These are phyloP conservation scores for Vanrija sp. DNA, from an alignment of 1,284 basidiomycete genomes.

Conservation along the genomic window DNA sequence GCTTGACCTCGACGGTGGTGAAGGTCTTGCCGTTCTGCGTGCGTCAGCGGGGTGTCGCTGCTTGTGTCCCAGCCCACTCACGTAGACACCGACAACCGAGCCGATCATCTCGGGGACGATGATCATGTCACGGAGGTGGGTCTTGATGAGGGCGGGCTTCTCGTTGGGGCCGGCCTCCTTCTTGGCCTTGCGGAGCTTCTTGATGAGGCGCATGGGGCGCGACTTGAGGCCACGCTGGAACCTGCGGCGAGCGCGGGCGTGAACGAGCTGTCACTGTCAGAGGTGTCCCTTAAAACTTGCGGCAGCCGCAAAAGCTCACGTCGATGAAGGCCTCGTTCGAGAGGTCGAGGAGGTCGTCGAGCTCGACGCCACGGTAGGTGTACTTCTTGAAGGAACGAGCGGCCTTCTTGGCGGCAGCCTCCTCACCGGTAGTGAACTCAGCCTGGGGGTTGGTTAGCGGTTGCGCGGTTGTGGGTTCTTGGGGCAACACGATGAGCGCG, in stretches of 20 bases:
- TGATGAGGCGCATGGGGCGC: conserved; percentile 97
- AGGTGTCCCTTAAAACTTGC: neutral
- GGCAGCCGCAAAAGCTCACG: conserved; percentile 32
- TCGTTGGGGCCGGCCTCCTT: conserved; percentile 97
- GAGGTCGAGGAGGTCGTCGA: conserved; percentile 95
- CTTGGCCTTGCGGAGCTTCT: conserved; percentile 99
- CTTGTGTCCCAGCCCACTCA: conserved; percentile 22
- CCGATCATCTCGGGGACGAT: conserved; percentile 99
- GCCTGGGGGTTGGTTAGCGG: conserved; percentile 9
- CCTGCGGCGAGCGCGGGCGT: conserved; percentile 95
- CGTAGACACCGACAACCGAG: conserved; percentile 90
- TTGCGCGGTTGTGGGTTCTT: neutral
- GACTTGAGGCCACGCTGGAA: conserved; percentile 99
- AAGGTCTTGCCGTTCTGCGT: conserved; percentile 64
- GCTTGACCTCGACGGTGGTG: conserved; percentile 98
- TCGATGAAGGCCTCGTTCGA: conserved; percentile 76
- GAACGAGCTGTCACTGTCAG: conserved; percentile 74
- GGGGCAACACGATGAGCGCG: neutral
- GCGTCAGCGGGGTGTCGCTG: neutral
- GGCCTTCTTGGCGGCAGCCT: conserved; percentile 94
- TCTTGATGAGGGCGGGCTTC: conserved; percentile 98
- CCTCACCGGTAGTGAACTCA: conserved; percentile 72
- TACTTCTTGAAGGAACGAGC: conserved; percentile 98
- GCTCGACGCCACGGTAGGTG: conserved; percentile 95
- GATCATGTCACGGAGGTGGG: conserved; percentile 99